Percentiles rank a stretch among this genome's conserved stretches.
Conservation (phyloP, 192 early-diverging fungal species). For the Backusella westeae region DNA sequence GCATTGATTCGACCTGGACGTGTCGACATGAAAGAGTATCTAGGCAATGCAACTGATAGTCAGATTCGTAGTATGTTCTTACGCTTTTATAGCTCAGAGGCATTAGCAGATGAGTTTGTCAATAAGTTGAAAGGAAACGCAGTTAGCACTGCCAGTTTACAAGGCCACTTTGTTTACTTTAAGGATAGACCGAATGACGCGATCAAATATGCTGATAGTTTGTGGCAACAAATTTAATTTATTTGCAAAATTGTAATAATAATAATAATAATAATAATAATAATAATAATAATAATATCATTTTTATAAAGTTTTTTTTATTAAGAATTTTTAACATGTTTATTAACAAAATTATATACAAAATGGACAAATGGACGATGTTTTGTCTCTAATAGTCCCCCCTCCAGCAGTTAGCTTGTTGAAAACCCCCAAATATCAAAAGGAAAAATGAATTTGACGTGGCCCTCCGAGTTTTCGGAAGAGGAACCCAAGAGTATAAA, state of each 20-base stretch:
- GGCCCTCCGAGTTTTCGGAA: not conserved
- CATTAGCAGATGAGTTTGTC: constrained; percentile 74
- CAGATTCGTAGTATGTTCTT: constrained; percentile 77
- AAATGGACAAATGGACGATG: not conserved
- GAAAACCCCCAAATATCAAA: not conserved
- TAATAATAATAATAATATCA: not conserved
- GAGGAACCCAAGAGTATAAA: too few species aligned
- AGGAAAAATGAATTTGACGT: not conserved
- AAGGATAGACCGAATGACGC: constrained; percentile 75
- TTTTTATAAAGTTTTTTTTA: not conserved
- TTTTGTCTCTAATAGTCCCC: not conserved
- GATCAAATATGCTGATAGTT: constrained; percentile 39
- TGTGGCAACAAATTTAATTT: constrained; percentile 22
- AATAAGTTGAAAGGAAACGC: constrained; percentile 42
- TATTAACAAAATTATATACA: not conserved
- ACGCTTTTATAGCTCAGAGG: constrained; percentile 66
- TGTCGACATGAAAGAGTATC: constrained; percentile 70
- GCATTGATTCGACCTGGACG: constrained; percentile 81
- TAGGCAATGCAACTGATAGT: constrained; percentile 68
- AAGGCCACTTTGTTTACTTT: constrained; percentile 94
- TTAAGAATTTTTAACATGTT: not conserved
- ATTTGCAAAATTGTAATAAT: not conserved
- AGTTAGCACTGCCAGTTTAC: constrained; percentile 84
- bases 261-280: not conserved
- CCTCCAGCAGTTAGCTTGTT: not conserved